Evolutionary conservation across 2,329 filamentous ascomycete species (phyloP).

Genomic region (Penicillium sp.): DNA sequence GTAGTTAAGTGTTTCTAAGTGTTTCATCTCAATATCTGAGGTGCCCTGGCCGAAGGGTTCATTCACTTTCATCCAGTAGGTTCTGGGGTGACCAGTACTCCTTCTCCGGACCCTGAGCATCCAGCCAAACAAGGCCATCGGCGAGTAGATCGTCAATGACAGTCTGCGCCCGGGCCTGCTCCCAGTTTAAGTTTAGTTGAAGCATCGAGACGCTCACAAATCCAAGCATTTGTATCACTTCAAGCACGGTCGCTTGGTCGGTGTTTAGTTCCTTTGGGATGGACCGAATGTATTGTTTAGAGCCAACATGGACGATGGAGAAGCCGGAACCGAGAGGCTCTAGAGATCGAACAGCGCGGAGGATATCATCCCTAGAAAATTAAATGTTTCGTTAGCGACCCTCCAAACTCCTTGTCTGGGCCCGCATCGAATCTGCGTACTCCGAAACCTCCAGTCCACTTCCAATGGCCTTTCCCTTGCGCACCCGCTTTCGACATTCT

Average conservation of each 20-base stretch:
- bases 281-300: slow-evolving; percentile 85
- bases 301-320: slow-evolving; percentile 80
- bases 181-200: slow-evolving; percentile 84
- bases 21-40: not conserved
- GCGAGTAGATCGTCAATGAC: slow-evolving; percentile 88
- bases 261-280: slow-evolving; percentile 94
- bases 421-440: slow-evolving; percentile 45
- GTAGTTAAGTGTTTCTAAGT: not conserved
- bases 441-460: slow-evolving; percentile 79
- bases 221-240: slow-evolving; percentile 86
- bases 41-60: slow-evolving; percentile 21
- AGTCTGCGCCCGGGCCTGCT: slow-evolving; percentile 80
- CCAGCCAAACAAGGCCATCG: slow-evolving; percentile 92
- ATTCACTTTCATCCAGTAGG: slow-evolving; percentile 50
- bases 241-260: slow-evolving; percentile 89
- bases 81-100: slow-evolving; percentile 79
- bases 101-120: slow-evolving; percentile 81
- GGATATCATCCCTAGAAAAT: slow-evolving; percentile 75
- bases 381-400: not conserved
- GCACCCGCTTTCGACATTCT: slow-evolving; percentile 79
- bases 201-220: slow-evolving; percentile 92
- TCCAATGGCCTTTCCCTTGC: slow-evolving; percentile 74
- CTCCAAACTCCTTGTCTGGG: not conserved
- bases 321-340: slow-evolving; percentile 88
- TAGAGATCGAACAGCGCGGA: slow-evolving; percentile 85